Conservation (phyloP, 2,329 filamentous ascomycete genomes). For the Scortechinia acanthostroma region DNA sequence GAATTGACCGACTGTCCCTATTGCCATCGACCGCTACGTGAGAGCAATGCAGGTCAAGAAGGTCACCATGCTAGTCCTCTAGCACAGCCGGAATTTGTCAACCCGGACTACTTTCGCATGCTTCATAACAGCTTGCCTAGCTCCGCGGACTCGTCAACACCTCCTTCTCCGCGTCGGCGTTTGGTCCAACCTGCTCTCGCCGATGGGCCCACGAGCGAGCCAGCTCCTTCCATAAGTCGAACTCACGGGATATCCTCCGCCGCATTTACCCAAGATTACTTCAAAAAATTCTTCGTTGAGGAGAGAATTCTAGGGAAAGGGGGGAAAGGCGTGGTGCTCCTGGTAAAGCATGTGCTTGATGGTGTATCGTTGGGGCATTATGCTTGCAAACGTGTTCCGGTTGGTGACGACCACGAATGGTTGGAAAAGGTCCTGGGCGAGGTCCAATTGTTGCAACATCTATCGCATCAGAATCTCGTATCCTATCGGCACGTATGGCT, state of each 20-base stretch:
- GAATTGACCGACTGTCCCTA: slow-evolving; percentile 46
- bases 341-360: slow-evolving; percentile 62
- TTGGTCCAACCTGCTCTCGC: not conserved
- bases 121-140: slow-evolving; percentile 36
- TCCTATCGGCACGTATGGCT: slow-evolving; percentile 69
- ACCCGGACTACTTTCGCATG: slow-evolving; percentile 65
- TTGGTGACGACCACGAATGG: slow-evolving; percentile 63
- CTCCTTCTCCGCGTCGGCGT: not conserved
- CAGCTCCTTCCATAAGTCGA: slow-evolving; percentile 18
- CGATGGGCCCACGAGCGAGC: slow-evolving; percentile 15
- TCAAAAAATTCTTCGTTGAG: slow-evolving; percentile 59
- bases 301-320: slow-evolving; percentile 56
- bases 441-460: slow-evolving; percentile 56
- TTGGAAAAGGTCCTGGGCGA: slow-evolving; percentile 62
- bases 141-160: slow-evolving; percentile 2
- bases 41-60: slow-evolving; percentile 16
- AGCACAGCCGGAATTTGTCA: slow-evolving; percentile 42
- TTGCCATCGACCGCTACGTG: slow-evolving; percentile 51
- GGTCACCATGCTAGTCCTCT: slow-evolving; percentile 6
- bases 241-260: slow-evolving; percentile 52
- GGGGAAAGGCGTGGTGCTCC: slow-evolving; percentile 59
- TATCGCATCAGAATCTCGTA: slow-evolving; percentile 62
- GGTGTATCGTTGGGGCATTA: slow-evolving; percentile 57
- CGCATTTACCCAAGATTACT: slow-evolving; percentile 60
- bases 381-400: slow-evolving; percentile 64